A percentile compares a stretch with the other conserved stretches of the same genome.
phyloP scores from a whole-genome alignment of 75 land plant species.

The Selaginella moellendorffii region DNA sequence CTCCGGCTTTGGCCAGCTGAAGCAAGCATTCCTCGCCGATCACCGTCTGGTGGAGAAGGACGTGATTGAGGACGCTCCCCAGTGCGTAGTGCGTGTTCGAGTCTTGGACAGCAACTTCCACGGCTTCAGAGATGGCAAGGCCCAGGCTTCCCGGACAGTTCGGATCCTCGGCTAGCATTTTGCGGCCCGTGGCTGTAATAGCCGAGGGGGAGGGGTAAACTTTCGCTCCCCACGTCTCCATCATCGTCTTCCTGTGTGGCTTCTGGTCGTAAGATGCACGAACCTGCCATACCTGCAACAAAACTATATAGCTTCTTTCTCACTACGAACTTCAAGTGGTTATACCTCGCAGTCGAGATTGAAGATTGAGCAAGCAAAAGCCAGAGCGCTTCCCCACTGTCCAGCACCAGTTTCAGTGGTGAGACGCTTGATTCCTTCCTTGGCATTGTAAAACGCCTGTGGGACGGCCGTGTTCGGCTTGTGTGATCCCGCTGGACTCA shows the following conservation, averaged over 20 bases:
- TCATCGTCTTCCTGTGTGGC: constrained; percentile 76
- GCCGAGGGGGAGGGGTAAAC: constrained; percentile 79
- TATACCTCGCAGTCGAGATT: constrained; percentile 58
- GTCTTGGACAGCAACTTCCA: constrained; percentile 57
- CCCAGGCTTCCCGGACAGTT: constrained; percentile 77
- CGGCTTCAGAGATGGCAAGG: constrained; percentile 85
- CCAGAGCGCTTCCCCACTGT: constrained; percentile 85
- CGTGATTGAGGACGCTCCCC: constrained; percentile 92
- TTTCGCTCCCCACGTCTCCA: constrained; percentile 94
- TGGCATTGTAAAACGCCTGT: constrained; percentile 84
- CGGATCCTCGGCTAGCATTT: constrained; percentile 44
- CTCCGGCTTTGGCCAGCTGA: constrained; percentile 60
- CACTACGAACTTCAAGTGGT: background rate
- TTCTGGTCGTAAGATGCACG: constrained; percentile 91
- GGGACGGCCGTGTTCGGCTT: constrained; percentile 94
- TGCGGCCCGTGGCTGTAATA: constrained; percentile 45
- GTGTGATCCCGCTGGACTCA: constrained; percentile 88
- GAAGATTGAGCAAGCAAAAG: constrained; percentile 73
- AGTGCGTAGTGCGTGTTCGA: constrained; percentile 66
- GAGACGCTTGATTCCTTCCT: constrained; percentile 58
- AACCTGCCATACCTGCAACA: constrained; percentile 83
- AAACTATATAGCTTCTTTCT: no score
- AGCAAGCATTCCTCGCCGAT: constrained; percentile 81
- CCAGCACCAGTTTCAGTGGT: constrained; percentile 95
- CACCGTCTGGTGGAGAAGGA: constrained; percentile 78